Evolutionary conservation across 139 green algal species (phyloP).

Genomic region (Chloropicon primus): DNA sequence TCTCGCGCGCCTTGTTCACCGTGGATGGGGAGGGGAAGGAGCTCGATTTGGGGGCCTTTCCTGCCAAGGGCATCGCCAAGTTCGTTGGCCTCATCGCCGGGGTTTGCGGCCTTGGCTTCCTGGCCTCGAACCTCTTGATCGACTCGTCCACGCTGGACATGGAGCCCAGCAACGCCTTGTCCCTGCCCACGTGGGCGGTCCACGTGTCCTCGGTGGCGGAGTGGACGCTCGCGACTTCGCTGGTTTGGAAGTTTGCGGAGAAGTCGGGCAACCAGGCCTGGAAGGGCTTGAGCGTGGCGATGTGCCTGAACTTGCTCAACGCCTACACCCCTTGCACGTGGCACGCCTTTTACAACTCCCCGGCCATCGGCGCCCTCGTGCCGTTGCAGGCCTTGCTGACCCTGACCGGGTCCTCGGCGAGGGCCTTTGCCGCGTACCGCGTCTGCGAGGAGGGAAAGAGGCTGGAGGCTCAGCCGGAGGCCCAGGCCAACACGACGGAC

Average conservation of each 20-base stretch:
- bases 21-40: background rate
- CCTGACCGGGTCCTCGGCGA: no score
- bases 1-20: constrained; percentile 5
- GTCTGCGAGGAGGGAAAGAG: no score
- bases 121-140: background rate
- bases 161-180: background rate
- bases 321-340: constrained; percentile 12
- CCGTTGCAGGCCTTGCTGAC: no score
- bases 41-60: background rate
- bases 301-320: constrained; percentile 8
- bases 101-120: background rate
- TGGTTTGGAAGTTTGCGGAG: background rate
- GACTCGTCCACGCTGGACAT: background rate
- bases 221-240: background rate
- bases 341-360: no score
- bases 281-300: constrained; percentile 5
- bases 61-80: background rate
- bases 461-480: no score
- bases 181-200: background rate
- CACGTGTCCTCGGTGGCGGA: background rate
- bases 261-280: constrained; percentile 8
- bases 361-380: no score
- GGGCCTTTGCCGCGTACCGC: no score
- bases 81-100: background rate
- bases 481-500: no score